Conservation (phyloP, 495 filamentous ascomycete genomes). For the Hypoxylon fuscum region DNA sequence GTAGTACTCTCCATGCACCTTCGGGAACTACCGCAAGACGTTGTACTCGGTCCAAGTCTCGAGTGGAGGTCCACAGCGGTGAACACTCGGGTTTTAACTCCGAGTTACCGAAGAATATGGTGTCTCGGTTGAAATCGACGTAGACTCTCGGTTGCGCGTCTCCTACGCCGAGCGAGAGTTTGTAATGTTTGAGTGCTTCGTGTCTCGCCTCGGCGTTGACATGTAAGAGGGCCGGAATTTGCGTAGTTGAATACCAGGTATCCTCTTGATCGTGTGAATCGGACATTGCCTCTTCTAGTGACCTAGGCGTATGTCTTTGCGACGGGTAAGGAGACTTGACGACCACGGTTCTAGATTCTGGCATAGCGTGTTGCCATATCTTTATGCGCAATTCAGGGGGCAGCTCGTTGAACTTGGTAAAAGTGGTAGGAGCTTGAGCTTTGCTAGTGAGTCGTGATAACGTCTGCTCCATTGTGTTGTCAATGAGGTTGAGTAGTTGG, state of each 20-base stretch:
- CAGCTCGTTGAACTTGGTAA: conserved; percentile 52
- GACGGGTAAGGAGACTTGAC: conserved; percentile 36
- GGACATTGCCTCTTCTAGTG: conserved; percentile 37
- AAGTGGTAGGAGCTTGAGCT: conserved; percentile 31
- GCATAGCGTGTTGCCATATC: conserved; percentile 51
- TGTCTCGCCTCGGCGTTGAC: conserved; percentile 47
- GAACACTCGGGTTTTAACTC: conserved; percentile 38
- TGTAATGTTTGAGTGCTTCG: conserved; percentile 47
- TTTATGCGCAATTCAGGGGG: conserved; percentile 58
- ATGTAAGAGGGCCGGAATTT: conserved; percentile 44
- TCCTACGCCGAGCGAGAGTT: conserved; percentile 47
- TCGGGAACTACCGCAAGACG: conserved; percentile 43
- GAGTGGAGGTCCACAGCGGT: conserved; percentile 35
- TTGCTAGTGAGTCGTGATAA: conserved; percentile 24
- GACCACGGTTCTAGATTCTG: conserved; percentile 36
- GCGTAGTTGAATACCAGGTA: conserved; percentile 41
- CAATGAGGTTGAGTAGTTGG: conserved; percentile 27
- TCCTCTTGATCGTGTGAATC: conserved; percentile 14
- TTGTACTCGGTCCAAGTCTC: conserved; percentile 30
- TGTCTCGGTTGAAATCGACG: conserved; percentile 45
- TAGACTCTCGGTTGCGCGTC: conserved; percentile 44
- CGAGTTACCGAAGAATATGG: conserved; percentile 42
- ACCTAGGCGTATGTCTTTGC: conserved; percentile 25
- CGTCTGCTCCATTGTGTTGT: conserved; percentile 36
- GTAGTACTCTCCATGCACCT: conserved; percentile 40